Percentiles rank a stretch among this genome's conserved stretches.
These are phyloP conservation scores for Phaeophleospora eucalypticola DNA, from an alignment of 2,329 filamentous ascomycete species.

Conservation along the genomic window DNA sequence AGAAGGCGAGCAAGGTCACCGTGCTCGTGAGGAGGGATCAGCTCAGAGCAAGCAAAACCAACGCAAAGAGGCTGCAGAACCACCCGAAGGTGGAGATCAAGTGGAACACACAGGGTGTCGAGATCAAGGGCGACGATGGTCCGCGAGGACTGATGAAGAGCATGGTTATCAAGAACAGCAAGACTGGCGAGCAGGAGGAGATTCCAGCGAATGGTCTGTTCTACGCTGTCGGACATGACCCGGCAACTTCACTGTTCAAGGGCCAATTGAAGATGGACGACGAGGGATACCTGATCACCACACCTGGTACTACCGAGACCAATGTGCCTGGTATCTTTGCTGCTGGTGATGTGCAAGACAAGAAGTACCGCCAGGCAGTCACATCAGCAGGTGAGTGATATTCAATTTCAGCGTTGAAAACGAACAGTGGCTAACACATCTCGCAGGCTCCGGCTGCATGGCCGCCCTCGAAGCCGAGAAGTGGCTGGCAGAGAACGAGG, in stretches of 20 bases:
- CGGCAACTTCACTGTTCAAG: conserved; percentile 86
- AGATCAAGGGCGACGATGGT: conserved; percentile 80
- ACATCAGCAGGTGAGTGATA: conserved; percentile 79
- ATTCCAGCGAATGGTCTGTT: conserved; percentile 89
- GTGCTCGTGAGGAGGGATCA: conserved; percentile 86
- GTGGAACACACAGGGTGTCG: conserved; percentile 76
- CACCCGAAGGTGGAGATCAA: conserved; percentile 88
- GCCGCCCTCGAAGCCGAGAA: conserved; percentile 95
- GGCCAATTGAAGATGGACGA: conserved; percentile 81
- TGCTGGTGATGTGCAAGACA: conserved; percentile 96
- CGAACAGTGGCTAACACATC: conserved; percentile 12
- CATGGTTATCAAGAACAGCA: conserved; percentile 74
- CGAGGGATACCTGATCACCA: conserved; percentile 87
- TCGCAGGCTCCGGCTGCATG: conserved; percentile 80
- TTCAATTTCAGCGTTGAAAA: neutral
- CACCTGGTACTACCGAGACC: conserved; percentile 82
- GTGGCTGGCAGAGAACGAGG: conserved; percentile 76
- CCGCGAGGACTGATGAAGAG: conserved; percentile 77
- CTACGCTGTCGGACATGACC: conserved; percentile 96
- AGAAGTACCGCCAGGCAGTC: conserved; percentile 95
- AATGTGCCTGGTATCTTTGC: conserved; percentile 91
- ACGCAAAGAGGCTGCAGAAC: conserved; percentile 76
- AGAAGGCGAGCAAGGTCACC: conserved; percentile 92
- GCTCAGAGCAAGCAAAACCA: conserved; percentile 83
- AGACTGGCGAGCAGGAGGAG: conserved; percentile 73